Percentiles rank a stretch among this genome's conserved stretches.
Evolutionary conservation across 768 basidiomycete species (phyloP).

Genomic region (Suillus subaureus): DNA sequence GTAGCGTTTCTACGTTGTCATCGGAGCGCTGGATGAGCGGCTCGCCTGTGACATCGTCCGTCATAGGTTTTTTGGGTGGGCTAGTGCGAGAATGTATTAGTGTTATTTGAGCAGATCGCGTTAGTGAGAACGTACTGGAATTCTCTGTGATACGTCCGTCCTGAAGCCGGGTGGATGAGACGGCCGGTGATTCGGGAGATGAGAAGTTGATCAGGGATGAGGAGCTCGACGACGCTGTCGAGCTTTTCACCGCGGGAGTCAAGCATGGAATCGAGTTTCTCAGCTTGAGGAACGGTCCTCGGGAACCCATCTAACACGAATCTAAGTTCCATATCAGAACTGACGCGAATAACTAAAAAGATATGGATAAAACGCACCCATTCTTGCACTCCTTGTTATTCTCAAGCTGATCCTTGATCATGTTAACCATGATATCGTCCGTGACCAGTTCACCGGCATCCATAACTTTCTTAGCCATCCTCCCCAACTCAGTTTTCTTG

Average conservation of each 20-base stretch:
- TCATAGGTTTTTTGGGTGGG: slow-evolving; percentile 95
- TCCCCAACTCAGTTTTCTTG: slow-evolving; percentile 83
- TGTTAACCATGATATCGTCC: slow-evolving; percentile 96
- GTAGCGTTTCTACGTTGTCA: slow-evolving; percentile 94
- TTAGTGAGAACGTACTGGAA: slow-evolving; percentile 71
- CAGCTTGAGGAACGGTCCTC: slow-evolving; percentile 92
- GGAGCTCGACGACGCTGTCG: slow-evolving; percentile 88
- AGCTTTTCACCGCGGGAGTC: slow-evolving; percentile 79
- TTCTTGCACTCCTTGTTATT: slow-evolving; percentile 93
- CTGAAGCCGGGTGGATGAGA: slow-evolving; percentile 86
- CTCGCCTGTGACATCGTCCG: slow-evolving; percentile 94
- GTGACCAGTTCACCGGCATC: slow-evolving; percentile 93
- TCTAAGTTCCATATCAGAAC: slow-evolving; percentile 41
- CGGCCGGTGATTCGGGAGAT: slow-evolving; percentile 98
- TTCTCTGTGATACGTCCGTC: slow-evolving; percentile 92
- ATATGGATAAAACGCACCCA: slow-evolving; percentile 65
- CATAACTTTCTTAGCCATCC: slow-evolving; percentile 97
- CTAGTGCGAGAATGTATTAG: slow-evolving; percentile 42
- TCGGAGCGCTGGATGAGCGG: slow-evolving; percentile 96
- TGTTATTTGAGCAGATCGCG: slow-evolving; percentile 8
- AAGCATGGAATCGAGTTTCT: slow-evolving; percentile 95
- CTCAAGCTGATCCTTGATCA: slow-evolving; percentile 95
- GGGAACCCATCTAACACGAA: slow-evolving; percentile 99
- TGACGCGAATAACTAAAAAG: not conserved
- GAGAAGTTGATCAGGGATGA: slow-evolving; percentile 92